These are phyloP conservation scores for Trichoderma breve DNA, from an alignment of 2,329 filamentous ascomycete species.

Conservation along the genomic window DNA sequence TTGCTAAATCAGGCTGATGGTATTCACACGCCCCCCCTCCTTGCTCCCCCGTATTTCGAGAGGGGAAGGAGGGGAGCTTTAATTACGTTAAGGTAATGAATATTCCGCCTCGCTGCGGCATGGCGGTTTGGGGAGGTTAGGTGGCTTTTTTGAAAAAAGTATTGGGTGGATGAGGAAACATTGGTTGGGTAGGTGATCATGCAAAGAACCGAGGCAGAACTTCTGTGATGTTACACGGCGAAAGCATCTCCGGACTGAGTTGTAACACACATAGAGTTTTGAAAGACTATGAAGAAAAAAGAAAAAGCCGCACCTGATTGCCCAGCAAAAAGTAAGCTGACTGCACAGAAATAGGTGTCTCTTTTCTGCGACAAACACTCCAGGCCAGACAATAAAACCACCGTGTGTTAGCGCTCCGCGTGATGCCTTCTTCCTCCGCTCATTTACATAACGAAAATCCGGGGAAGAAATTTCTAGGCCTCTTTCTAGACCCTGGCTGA, in stretches of 20 bases:
- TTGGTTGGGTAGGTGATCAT: background rate
- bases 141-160: background rate
- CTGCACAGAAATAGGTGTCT: background rate
- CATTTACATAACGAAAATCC: constrained; percentile 16
- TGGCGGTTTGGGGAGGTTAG: background rate
- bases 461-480: constrained; percentile 16
- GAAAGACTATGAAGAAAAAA: background rate
- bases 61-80: background rate
- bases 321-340: constrained; percentile 3
- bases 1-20: background rate
- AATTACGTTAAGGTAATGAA: constrained; percentile 10
- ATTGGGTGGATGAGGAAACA: background rate
- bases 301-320: background rate
- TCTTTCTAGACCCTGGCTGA: background rate
- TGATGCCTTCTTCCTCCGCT: background rate
- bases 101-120: background rate
- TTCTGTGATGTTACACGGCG: background rate
- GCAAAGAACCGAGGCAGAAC: background rate
- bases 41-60: background rate
- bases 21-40: constrained; percentile 2
- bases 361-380: background rate
- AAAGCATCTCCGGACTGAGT: background rate
- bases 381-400: background rate
- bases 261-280: background rate
- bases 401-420: constrained; percentile 8